A percentile compares a stretch with the other conserved stretches of the same genome.
Evolutionary conservation across 768 basidiomycete species (phyloP).

Genomic region (Pisolithus sp.): DNA sequence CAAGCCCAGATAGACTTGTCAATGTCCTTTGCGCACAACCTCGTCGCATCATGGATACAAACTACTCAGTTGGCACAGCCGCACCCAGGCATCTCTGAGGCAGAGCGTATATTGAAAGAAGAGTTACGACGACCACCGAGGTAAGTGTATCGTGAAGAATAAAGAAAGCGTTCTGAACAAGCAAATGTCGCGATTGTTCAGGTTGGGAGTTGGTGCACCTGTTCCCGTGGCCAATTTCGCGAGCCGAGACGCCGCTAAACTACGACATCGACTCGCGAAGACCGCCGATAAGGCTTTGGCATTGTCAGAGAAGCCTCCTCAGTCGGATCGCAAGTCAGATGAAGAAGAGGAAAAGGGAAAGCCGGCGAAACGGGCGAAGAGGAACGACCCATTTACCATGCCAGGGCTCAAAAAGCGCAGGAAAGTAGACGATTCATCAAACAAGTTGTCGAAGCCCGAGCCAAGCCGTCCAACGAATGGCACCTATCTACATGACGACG

Average conservation of each 20-base stretch:
- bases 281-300: slow-evolving; percentile 41
- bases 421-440: slow-evolving; percentile 23
- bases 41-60: slow-evolving; percentile 75
- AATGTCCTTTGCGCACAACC: slow-evolving; percentile 66
- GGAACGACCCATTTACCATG: slow-evolving; percentile 49
- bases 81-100: slow-evolving; percentile 23
- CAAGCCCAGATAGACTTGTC: slow-evolving; percentile 82
- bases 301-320: slow-evolving; percentile 29
- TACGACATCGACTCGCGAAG: slow-evolving; percentile 54
- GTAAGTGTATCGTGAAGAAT: slow-evolving; percentile 28
- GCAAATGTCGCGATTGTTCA: slow-evolving; percentile 22
- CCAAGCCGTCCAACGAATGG: not conserved
- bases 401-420: slow-evolving; percentile 40
- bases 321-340: slow-evolving; percentile 27
- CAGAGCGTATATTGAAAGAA: slow-evolving; percentile 56
- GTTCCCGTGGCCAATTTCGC: slow-evolving; percentile 42
- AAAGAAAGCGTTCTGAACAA: not conserved
- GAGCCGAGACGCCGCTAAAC: slow-evolving; percentile 51
- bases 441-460: not conserved
- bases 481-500: not conserved
- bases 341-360: slow-evolving; percentile 53
- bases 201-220: slow-evolving; percentile 70
- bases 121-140: slow-evolving; percentile 65
- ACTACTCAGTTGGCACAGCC: slow-evolving; percentile 38
- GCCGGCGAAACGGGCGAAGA: slow-evolving; percentile 53